Evolutionary conservation across 2,329 filamentous ascomycete species (phyloP), one percentile per base, ranked within the genome.

Genomic region (Capronia americana): DNA sequence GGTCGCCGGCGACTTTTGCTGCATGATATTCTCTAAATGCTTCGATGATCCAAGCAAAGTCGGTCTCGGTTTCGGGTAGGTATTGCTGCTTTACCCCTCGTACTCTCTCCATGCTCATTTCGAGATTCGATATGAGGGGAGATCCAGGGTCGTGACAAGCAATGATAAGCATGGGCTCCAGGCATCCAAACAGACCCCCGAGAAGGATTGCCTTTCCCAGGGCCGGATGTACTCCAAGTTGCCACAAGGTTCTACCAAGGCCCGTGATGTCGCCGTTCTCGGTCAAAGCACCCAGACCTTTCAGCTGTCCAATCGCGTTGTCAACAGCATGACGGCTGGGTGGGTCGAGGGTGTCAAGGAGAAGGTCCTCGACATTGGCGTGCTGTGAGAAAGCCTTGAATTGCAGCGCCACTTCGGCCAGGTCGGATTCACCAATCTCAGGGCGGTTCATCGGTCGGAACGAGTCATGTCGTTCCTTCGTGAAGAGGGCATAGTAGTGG

Each of bases 401-500:
- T 79, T 98, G 98, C 70, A 98, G 93, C 10, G 94, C 88, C 76
- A 99, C 83, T 75, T 98, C 95, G 77, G 98, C 94, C 6, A 99
- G 83, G 0, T 95, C 98, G 2, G 98, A 83, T 0, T 95, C 90
- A 41, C 98, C 87, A 88, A 99, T 96, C 77, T 98, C 95, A 0
- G 95, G 95, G 0, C 92, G 96, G 79, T 97, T 94, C 75, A 96
- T 92, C 66, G 96, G 92, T 61, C 88, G 23, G 76, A 83, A 80
- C 63, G 87, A 75, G 64, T 98, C 93, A 75, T 97, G 92, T 8
- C 94, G 88, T 73, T 92, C 87, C 73, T 90, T 94, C 0, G 94
- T 97, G 76, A 97, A 98, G 66, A 99, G 83, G 74, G 98, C 95
- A 78, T 97, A 98, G 78, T 94, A 98, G 0, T 98, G 83, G 11